Evolutionary conservation across 352 stramenopile genomes (phyloP).

Genomic region (Phytopythium ostracodes): DNA sequence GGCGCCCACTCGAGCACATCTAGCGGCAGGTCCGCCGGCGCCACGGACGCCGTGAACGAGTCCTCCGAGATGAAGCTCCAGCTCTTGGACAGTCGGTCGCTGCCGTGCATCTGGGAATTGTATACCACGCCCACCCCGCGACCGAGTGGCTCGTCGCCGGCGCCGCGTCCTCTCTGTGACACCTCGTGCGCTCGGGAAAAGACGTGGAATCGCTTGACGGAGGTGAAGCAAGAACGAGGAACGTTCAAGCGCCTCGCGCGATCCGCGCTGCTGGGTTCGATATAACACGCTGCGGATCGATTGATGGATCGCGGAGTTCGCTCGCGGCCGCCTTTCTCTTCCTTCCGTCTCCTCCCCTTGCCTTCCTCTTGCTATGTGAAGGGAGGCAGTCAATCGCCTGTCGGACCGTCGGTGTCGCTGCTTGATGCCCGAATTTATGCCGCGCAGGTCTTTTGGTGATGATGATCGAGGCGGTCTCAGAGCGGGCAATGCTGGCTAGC

Average conservation of each 20-base stretch:
- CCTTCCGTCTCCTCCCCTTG: too few relatives aligned
- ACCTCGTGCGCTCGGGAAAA: too few relatives aligned
- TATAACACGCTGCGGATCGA: too few relatives aligned
- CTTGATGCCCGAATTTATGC: conserved; percentile 3
- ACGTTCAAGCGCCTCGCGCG: too few relatives aligned
- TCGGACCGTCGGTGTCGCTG: background rate
- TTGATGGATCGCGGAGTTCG: too few relatives aligned
- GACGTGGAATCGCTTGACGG: background rate
- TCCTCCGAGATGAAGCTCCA: conserved; percentile 84
- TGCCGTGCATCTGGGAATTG: conserved; percentile 1
- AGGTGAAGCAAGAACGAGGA: too few relatives aligned
- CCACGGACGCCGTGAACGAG: conserved; percentile 40
- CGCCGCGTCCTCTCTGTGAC: too few relatives aligned
- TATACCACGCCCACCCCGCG: too few relatives aligned
- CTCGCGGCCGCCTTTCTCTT: too few relatives aligned
- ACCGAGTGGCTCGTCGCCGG: too few relatives aligned
- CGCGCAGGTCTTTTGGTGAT: background rate
- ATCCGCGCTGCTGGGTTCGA: too few relatives aligned
- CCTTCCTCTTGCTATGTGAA: too few relatives aligned
- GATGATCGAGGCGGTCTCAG: background rate
- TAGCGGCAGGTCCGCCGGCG: conserved; percentile 24
- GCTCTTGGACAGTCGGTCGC: conserved; percentile 42
- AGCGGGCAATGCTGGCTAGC: background rate
- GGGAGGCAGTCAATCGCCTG: background rate
- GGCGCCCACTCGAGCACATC: conserved; percentile 43